Evolutionary conservation across 345 rosid species (phyloP).

Genomic region (Aquilaria sinensis): DNA sequence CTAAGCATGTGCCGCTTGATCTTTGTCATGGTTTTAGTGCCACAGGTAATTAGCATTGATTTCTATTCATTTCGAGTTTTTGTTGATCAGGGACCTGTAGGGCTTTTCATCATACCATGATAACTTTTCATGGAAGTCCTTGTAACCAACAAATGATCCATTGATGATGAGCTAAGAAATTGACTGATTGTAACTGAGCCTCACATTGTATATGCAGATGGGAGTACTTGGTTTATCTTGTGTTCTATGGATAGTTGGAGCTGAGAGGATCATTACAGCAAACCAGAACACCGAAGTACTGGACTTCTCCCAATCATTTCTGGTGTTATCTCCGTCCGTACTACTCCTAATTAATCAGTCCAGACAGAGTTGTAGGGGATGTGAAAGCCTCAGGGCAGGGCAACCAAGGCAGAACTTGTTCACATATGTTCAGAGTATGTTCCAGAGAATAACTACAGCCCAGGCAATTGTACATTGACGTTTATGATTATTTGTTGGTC

Average conservation of each 20-base stretch:
- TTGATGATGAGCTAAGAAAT: too few species aligned
- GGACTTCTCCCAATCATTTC: conserved; percentile 33
- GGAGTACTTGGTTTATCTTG: conserved; percentile 21
- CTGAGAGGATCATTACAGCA: conserved; percentile 12
- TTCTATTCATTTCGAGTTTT: not conserved
- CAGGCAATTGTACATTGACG: too few species aligned
- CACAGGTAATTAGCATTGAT: conserved; percentile 30
- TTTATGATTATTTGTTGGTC: too few species aligned
- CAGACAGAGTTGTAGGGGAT: conserved; percentile 18
- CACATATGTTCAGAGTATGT: conserved; percentile 9
- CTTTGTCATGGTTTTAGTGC: conserved; percentile 19
- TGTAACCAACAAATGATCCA: not conserved
- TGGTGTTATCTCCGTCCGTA: conserved; percentile 29
- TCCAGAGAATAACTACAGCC: conserved; percentile 1
- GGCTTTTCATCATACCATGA: not conserved
- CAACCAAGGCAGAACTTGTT: conserved; percentile 12
- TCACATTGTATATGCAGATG: conserved; percentile 22
- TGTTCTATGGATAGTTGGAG: conserved; percentile 26
- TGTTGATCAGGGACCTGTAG: not conserved
- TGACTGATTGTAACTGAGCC: not conserved
- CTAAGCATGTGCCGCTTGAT: conserved; percentile 27
- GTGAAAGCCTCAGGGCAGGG: conserved; percentile 11
- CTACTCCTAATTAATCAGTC: conserved; percentile 11
- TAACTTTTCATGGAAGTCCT: not conserved
- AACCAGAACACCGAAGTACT: conserved; percentile 1